phyloP scores from a whole-genome alignment of 2,329 filamentous ascomycete species.

The Pseudogymnoascus sp. region DNA sequence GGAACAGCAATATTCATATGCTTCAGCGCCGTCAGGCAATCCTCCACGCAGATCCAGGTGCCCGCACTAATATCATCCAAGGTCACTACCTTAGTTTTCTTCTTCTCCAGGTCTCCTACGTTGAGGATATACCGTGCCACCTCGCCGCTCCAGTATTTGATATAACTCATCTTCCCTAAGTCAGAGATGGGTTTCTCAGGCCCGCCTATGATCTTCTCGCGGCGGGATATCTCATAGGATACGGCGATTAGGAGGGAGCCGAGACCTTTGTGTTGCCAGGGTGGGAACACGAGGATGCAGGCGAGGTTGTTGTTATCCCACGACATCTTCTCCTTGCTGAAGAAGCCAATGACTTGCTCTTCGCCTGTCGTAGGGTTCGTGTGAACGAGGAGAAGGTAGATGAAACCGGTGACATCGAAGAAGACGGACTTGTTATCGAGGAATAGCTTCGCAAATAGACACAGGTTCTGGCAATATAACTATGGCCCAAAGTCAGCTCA shows the following conservation, averaged over 20 bases:
- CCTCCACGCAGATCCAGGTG: slow-evolving; percentile 79
- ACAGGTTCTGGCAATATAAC: slow-evolving; percentile 91
- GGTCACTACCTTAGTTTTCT: slow-evolving; percentile 41
- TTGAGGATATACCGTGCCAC: slow-evolving; percentile 61
- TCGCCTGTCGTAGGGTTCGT: slow-evolving; percentile 32
- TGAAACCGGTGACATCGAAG: slow-evolving; percentile 89
- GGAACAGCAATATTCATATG: slow-evolving; percentile 68
- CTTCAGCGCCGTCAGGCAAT: slow-evolving; percentile 68
- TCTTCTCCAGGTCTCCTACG: slow-evolving; percentile 17
- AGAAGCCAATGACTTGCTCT: slow-evolving; percentile 78
- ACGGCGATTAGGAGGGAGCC: slow-evolving; percentile 85
- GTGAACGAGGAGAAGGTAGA: slow-evolving; percentile 87
- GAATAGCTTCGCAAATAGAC: slow-evolving; percentile 93
- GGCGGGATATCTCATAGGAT: slow-evolving; percentile 81
- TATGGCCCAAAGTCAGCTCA: slow-evolving; percentile 24
- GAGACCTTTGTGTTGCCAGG: slow-evolving; percentile 85
- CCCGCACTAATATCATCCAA: slow-evolving; percentile 63
- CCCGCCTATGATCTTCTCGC: slow-evolving; percentile 77
- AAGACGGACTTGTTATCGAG: slow-evolving; percentile 98
- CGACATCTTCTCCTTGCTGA: slow-evolving; percentile 96
- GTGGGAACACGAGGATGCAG: slow-evolving; percentile 91
- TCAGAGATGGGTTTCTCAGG: slow-evolving; percentile 91
- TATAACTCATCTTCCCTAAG: slow-evolving; percentile 73
- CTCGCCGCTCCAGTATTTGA: slow-evolving; percentile 77
- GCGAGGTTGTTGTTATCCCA: slow-evolving; percentile 98